Evolutionary conservation across 140 eudicot genomes (phyloP).

Genomic region (Erigeron philadelphicus): DNA sequence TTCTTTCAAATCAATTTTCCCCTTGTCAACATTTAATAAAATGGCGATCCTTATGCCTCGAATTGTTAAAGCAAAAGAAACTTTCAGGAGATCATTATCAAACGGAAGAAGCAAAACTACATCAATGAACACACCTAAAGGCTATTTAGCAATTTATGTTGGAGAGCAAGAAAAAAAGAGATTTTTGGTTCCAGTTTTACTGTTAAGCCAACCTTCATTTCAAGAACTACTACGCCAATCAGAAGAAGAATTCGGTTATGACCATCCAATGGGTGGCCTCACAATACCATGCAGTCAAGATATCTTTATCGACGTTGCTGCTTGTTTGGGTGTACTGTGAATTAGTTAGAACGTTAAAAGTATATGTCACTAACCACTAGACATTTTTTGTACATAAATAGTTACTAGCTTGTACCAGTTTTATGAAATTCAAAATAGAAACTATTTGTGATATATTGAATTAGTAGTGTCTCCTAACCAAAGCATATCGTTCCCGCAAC

Average conservation of each 20-base stretch:
- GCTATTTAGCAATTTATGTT: background rate
- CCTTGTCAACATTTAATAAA: background rate
- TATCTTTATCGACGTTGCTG: background rate
- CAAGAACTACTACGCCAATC: background rate
- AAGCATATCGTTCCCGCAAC: no score
- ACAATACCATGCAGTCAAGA: background rate
- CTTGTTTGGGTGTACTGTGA: background rate
- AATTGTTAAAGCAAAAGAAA: background rate
- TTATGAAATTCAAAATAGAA: background rate
- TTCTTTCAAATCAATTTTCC: background rate
- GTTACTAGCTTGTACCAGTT: background rate
- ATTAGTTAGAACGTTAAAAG: background rate
- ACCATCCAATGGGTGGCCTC: background rate
- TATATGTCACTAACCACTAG: background rate
- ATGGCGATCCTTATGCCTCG: conserved; percentile 6
- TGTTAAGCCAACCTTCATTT: background rate
- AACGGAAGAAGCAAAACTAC: background rate
- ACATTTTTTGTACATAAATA: background rate
- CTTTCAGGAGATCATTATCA: background rate
- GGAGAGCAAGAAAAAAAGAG: background rate
- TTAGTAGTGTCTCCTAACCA: no score
- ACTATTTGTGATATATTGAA: background rate
- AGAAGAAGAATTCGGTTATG: background rate
- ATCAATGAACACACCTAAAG: background rate
- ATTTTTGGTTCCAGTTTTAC: background rate